Conservation (phyloP, 192 early-diverging fungal genomes). For the Backusella macrospora region DNA sequence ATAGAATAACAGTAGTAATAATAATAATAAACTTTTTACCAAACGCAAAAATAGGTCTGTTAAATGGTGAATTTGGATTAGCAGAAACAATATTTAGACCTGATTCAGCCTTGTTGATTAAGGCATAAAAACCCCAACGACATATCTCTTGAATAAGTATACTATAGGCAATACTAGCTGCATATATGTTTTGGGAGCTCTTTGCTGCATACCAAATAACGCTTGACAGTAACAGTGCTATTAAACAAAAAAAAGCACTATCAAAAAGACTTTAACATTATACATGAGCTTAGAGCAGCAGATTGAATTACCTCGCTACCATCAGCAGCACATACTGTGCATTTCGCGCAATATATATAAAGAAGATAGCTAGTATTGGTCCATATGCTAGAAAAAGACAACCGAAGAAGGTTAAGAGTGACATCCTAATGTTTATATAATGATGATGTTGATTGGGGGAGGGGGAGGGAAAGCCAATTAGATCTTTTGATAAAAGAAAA, state of each 20-base stretch:
- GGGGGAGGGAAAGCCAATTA: no score
- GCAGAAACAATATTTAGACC: slow-evolving; percentile 64
- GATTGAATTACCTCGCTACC: slow-evolving; percentile 64
- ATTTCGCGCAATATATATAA: slow-evolving; percentile 66
- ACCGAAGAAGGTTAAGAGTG: slow-evolving; percentile 72
- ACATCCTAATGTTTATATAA: slow-evolving; percentile 46
- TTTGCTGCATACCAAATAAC: slow-evolving; percentile 69
- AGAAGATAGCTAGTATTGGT: slow-evolving; percentile 70
- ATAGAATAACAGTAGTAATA: neutral
- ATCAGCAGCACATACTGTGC: slow-evolving; percentile 73
- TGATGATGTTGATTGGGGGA: no score
- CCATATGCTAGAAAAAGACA: slow-evolving; percentile 75
- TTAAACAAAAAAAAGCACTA: slow-evolving; percentile 84
- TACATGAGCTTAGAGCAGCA: neutral
- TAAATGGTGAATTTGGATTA: slow-evolving; percentile 69
- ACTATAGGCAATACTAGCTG: slow-evolving; percentile 59
- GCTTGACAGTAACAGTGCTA: slow-evolving; percentile 72
- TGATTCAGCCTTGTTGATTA: slow-evolving; percentile 64
- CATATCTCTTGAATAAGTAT: slow-evolving; percentile 70
- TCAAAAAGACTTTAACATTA: neutral
- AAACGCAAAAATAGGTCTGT: slow-evolving; percentile 64
- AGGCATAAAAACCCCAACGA: slow-evolving; percentile 62
- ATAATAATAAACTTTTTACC: slow-evolving; percentile 40
- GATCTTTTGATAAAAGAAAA: no score
- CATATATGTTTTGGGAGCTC: slow-evolving; percentile 41